These are phyloP conservation scores for Cucumis cinereus DNA, from an alignment of 306 rosid species.

Conservation along the genomic window DNA sequence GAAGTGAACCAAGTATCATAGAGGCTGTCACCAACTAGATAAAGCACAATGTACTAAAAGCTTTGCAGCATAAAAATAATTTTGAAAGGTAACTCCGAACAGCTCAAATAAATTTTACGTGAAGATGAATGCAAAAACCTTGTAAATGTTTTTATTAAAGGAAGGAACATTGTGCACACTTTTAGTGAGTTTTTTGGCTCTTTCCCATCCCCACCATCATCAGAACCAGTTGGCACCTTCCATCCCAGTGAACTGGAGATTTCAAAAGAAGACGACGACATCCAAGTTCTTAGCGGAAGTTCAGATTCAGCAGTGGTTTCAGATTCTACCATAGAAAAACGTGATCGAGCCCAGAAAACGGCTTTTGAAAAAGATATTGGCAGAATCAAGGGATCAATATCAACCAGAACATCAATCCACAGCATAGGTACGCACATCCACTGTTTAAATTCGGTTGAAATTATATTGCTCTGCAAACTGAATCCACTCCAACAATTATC, in stretches of 20 bases:
- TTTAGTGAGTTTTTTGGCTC: conserved; percentile 58
- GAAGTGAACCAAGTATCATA: conserved; percentile 17
- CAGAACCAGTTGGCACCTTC: conserved; percentile 87
- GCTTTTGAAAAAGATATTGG: conserved; percentile 86
- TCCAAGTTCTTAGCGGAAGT: conserved; percentile 66
- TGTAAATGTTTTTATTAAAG: conserved; percentile 52
- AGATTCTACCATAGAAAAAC: conserved; percentile 66
- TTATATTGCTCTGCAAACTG: conserved; percentile 44
- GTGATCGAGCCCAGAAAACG: conserved; percentile 91
- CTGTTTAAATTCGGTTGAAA: conserved; percentile 45
- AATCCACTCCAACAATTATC: conserved; percentile 63
- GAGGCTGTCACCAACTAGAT: neutral
- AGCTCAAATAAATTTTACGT: neutral
- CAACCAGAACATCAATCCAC: conserved; percentile 76
- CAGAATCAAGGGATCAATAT: conserved; percentile 48
- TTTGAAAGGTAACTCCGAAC: neutral
- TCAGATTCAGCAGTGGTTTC: conserved; percentile 42
- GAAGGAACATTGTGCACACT: conserved; percentile 55
- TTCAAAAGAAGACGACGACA: conserved; percentile 51
- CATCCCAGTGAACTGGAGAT: conserved; percentile 65
- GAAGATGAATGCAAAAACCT: conserved; percentile 42
- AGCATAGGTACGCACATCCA: conserved; percentile 98
- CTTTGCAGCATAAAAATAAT: neutral
- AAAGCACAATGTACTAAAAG: conserved; percentile 3
- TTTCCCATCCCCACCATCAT: conserved; percentile 80